phyloP scores from a whole-genome alignment of 2,329 filamentous ascomycete genomes.

The Phyllosticta citriasiana region DNA sequence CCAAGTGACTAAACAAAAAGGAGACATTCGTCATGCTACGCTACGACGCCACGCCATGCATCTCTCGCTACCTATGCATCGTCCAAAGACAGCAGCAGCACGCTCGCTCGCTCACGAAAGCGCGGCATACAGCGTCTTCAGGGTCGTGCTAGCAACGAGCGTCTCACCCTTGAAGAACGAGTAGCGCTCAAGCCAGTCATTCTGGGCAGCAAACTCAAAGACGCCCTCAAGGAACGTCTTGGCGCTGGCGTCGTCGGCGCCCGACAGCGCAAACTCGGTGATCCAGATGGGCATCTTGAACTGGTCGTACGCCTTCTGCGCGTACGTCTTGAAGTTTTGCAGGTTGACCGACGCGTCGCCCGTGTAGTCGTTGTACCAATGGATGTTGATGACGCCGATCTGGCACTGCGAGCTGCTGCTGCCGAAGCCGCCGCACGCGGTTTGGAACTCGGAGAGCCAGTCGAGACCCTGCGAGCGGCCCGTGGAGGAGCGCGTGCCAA shows the following conservation, averaged over 20 bases:
- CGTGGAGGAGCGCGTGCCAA: constrained; percentile 13
- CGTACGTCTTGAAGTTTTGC: constrained; percentile 45
- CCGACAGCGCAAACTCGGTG: constrained; percentile 53
- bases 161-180: constrained; percentile 23
- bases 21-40: not conserved
- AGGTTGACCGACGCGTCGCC: constrained; percentile 28
- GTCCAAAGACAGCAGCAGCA: not conserved
- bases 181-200: constrained; percentile 33
- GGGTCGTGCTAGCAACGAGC: constrained; percentile 3
- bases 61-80: not conserved
- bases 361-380: constrained; percentile 48
- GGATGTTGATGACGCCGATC: constrained; percentile 51
- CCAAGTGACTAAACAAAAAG: not conserved
- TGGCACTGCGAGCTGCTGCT: constrained; percentile 33
- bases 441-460: constrained; percentile 47
- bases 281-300: constrained; percentile 44
- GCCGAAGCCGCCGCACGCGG: constrained; percentile 42
- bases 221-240: constrained; percentile 41
- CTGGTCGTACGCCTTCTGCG: constrained; percentile 33
- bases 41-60: not conserved
- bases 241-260: constrained; percentile 31
- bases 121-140: constrained; percentile 3
- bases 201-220: constrained; percentile 33
- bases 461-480: constrained; percentile 37
- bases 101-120: constrained; percentile 1